A percentile compares a stretch with the other conserved stretches of the same genome.
These are phyloP conservation scores for Verticillium klebahnii DNA, from an alignment of 2,329 filamentous ascomycete genomes.

Conservation along the genomic window DNA sequence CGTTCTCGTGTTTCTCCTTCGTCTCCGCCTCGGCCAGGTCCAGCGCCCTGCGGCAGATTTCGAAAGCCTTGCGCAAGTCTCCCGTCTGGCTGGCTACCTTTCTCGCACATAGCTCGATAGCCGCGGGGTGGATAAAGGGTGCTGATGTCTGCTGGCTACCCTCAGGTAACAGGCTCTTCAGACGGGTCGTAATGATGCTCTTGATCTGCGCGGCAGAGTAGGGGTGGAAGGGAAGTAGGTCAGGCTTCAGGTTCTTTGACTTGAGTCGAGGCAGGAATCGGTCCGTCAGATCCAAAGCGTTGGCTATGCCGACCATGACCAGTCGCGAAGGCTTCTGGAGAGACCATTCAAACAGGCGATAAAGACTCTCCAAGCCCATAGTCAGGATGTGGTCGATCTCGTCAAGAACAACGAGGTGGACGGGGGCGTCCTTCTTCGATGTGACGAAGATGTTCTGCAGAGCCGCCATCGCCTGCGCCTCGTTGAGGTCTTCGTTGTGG, in stretches of 20 bases:
- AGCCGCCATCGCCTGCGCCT: constrained; percentile 62
- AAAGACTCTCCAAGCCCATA: constrained; percentile 81
- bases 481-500: constrained; percentile 52
- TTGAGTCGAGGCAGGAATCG: constrained; percentile 92
- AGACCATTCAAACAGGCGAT: constrained; percentile 96
- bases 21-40: constrained; percentile 87
- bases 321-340: constrained; percentile 75
- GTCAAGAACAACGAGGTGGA: constrained; percentile 84
- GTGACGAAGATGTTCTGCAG: constrained; percentile 69
- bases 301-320: constrained; percentile 87
- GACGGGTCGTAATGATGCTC: constrained; percentile 76
- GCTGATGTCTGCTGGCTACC: constrained; percentile 51
- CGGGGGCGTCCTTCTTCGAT: constrained; percentile 47
- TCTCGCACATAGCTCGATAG: constrained; percentile 88
- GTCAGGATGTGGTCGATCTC: constrained; percentile 94
- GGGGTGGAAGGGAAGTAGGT: constrained; percentile 85
- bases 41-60: constrained; percentile 84
- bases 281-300: constrained; percentile 91
- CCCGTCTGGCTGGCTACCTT: constrained; percentile 94
- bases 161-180: constrained; percentile 66
- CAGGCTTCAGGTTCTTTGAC: constrained; percentile 84
- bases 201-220: constrained; percentile 88
- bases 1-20: constrained; percentile 65
- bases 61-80: constrained; percentile 90
- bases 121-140: constrained; percentile 89